phyloP scores from a whole-genome alignment of 305 asterid genomes.

The Withania somnifera region DNA sequence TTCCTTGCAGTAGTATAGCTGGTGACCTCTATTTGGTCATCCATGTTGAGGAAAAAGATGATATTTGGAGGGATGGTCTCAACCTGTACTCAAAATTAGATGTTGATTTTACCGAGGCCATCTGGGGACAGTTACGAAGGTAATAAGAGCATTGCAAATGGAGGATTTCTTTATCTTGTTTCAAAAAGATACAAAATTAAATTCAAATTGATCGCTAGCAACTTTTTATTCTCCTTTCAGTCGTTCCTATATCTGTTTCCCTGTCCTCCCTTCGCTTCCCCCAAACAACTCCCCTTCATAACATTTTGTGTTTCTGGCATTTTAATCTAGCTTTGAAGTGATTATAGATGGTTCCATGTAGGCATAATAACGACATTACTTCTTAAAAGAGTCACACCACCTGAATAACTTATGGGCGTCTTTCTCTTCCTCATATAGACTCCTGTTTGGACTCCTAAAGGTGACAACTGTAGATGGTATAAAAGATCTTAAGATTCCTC shows the following conservation, averaged over 20 bases:
- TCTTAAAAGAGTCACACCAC: not conserved
- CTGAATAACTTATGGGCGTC: not conserved
- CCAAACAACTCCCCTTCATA: not conserved
- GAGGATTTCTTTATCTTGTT: not conserved
- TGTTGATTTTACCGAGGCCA: conserved; percentile 77
- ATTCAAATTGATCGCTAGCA: not conserved
- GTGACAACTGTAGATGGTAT: conserved; percentile 79
- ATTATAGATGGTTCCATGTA: not conserved
- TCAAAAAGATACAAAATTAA: not conserved
- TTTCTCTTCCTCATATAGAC: not conserved
- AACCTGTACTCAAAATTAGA: conserved; percentile 65
- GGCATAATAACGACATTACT: not conserved
- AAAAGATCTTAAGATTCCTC: conserved; percentile 73
- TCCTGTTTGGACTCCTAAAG: conserved; percentile 24
- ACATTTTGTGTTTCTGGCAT: not conserved
- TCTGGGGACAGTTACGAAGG: conserved; percentile 79
- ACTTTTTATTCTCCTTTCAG: not conserved
- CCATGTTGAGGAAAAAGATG: conserved; percentile 53
- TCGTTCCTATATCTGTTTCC: not conserved
- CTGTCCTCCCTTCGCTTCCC: not conserved
- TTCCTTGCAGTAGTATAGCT: conserved; percentile 45
- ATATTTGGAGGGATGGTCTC: conserved; percentile 78
- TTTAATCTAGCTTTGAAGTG: not conserved
- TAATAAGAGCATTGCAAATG: conserved; percentile 17
- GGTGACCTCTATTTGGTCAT: conserved; percentile 78